These are phyloP conservation scores for Amylostereum chailletii DNA, from an alignment of 1,284 basidiomycete genomes.

Conservation along the genomic window DNA sequence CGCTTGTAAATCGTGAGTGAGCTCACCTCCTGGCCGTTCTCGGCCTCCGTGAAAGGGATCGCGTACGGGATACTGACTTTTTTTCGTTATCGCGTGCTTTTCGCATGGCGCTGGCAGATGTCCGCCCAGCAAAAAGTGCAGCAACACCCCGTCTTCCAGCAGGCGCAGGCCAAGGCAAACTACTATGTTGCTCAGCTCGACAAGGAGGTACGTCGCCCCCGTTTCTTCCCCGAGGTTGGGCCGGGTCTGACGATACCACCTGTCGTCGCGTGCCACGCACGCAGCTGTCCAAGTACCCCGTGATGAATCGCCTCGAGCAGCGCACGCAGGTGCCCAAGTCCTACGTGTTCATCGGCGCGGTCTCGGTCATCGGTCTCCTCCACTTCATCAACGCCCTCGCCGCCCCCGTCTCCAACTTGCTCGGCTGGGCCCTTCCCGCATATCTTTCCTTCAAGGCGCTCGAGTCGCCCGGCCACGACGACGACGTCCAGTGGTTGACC, in stretches of 20 bases:
- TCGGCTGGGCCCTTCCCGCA: constrained; percentile 79
- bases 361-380: constrained; percentile 56
- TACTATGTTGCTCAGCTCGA: constrained; percentile 82
- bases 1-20: no score
- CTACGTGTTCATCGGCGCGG: constrained; percentile 76
- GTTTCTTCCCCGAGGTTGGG: background rate
- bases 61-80: background rate
- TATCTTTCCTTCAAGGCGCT: constrained; percentile 83
- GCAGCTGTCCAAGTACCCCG: constrained; percentile 88
- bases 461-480: constrained; percentile 62
- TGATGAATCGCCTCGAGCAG: constrained; percentile 77
- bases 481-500: constrained; percentile 84
- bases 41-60: no score
- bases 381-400: constrained; percentile 81
- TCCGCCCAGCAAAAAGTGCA: constrained; percentile 69
- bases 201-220: constrained; percentile 70
- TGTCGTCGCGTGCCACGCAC: constrained; percentile 8
- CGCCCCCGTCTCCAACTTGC: constrained; percentile 73
- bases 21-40: no score
- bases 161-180: constrained; percentile 69
- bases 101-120: constrained; percentile 37
- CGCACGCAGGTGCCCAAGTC: constrained; percentile 91
- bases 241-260: constrained; percentile 14
- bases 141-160: constrained; percentile 78
- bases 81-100: background rate